Conservation (phyloP, 305 asterid genomes). For the Solanum hybrid region DNA sequence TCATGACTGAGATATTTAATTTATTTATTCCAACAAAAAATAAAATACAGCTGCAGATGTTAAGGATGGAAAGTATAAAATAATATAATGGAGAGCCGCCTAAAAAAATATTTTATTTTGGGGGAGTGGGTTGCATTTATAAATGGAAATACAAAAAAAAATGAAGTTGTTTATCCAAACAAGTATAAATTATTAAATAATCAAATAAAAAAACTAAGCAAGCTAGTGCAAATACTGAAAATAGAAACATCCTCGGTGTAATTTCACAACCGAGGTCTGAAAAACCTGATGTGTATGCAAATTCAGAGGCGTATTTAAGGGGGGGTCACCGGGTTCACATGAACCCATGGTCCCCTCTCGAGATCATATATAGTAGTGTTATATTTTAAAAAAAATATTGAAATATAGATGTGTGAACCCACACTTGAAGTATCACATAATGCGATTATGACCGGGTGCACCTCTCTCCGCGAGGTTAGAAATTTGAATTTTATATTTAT, state of each 20-base stretch:
- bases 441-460: too few species aligned
- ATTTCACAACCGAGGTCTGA: fast-evolving
- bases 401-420: too few species aligned
- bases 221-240: background rate
- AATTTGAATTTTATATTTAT: too few species aligned
- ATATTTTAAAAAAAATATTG: too few species aligned
- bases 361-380: too few species aligned
- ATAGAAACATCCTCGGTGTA: background rate
- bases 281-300: background rate
- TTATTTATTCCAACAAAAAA: background rate
- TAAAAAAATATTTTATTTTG: background rate
- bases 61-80: background rate
- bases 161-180: background rate
- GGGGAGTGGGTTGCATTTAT: background rate
- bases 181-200: background rate
- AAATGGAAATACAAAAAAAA: background rate
- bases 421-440: too few species aligned
- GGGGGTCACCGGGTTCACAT: too few species aligned
- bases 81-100: background rate
- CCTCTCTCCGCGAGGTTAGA: too few species aligned
- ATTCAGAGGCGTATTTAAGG: too few species aligned
- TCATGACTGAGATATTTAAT: background rate
- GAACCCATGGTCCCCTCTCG: too few species aligned
- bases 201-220: background rate
- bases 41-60: background rate